These are phyloP conservation scores for Lippia alba DNA, from an alignment of 305 asterid species.

Conservation along the genomic window DNA sequence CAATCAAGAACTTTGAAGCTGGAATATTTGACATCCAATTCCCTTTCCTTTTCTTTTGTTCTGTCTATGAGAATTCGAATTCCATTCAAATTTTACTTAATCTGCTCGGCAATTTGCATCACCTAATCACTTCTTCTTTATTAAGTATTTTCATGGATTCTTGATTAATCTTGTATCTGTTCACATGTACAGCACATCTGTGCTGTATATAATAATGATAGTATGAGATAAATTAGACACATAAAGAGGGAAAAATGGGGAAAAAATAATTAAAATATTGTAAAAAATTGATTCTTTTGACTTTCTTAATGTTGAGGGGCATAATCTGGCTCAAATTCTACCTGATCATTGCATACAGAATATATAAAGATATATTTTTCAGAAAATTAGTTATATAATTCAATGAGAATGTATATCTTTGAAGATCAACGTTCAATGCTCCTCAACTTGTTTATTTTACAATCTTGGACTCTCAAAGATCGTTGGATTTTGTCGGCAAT, in stretches of 20 bases:
- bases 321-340: too few species aligned
- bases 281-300: too few species aligned
- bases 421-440: too few species aligned
- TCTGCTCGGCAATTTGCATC: conserved; percentile 17
- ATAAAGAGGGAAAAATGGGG: too few species aligned
- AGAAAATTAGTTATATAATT: background rate
- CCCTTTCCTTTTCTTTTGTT: too few species aligned
- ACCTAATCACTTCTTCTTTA: background rate
- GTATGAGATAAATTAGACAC: too few species aligned
- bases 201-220: too few species aligned
- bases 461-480: background rate
- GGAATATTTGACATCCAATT: background rate
- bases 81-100: conserved; percentile 21
- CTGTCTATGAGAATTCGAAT: background rate
- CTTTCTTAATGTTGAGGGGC: too few species aligned
- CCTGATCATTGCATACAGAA: background rate
- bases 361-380: background rate
- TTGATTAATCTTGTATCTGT: background rate
- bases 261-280: too few species aligned
- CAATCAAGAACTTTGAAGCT: background rate
- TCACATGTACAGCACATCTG: background rate
- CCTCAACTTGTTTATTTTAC: background rate
- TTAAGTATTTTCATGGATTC: background rate
- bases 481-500: background rate
- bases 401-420: too few species aligned